phyloP scores from a whole-genome alignment of 2,329 filamentous ascomycete species.

The Sporothrix inflata region DNA sequence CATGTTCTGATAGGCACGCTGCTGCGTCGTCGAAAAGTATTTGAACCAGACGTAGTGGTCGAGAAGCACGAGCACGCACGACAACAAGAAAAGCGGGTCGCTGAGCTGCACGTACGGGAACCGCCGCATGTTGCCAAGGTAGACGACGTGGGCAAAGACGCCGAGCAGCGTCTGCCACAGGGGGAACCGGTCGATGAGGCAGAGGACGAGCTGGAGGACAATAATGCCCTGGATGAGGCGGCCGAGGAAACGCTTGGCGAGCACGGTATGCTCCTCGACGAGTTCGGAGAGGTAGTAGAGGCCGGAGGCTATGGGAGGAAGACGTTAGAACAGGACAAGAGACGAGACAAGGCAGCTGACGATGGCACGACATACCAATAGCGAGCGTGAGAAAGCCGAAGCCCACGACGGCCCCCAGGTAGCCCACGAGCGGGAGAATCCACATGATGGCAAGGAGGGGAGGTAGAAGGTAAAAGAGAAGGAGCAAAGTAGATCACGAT shows the following conservation, averaged over 20 bases:
- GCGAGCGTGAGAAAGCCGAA: slow-evolving; percentile 94
- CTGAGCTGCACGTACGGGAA: slow-evolving; percentile 80
- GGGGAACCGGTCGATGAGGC: slow-evolving; percentile 84
- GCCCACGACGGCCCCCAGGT: slow-evolving; percentile 81
- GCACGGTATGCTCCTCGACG: slow-evolving; percentile 94
- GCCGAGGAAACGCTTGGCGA: slow-evolving; percentile 84
- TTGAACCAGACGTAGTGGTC: slow-evolving; percentile 98
- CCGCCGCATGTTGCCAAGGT: slow-evolving; percentile 79
- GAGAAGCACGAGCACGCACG: slow-evolving; percentile 76
- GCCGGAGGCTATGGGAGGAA: slow-evolving; percentile 70
- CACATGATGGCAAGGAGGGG: slow-evolving; percentile 68
- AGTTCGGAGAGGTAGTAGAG: slow-evolving; percentile 98
- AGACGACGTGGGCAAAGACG: slow-evolving; percentile 79
- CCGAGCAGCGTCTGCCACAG: slow-evolving; percentile 73
- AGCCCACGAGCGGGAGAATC: slow-evolving; percentile 91
- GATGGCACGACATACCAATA: slow-evolving; percentile 66
- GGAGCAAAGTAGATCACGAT: background rate
- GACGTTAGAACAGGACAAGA: slow-evolving; percentile 27
- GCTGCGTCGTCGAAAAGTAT: slow-evolving; percentile 75
- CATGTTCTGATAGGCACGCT: slow-evolving; percentile 59
- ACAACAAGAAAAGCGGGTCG: slow-evolving; percentile 83
- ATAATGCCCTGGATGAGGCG: slow-evolving; percentile 85
- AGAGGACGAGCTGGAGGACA: slow-evolving; percentile 71
- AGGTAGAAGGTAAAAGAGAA: background rate
- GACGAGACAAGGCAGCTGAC: background rate